Base-by-base conservation (phyloP, 2,329 filamentous ascomycete species). In the Sarocladiaceae sp. region DNA sequence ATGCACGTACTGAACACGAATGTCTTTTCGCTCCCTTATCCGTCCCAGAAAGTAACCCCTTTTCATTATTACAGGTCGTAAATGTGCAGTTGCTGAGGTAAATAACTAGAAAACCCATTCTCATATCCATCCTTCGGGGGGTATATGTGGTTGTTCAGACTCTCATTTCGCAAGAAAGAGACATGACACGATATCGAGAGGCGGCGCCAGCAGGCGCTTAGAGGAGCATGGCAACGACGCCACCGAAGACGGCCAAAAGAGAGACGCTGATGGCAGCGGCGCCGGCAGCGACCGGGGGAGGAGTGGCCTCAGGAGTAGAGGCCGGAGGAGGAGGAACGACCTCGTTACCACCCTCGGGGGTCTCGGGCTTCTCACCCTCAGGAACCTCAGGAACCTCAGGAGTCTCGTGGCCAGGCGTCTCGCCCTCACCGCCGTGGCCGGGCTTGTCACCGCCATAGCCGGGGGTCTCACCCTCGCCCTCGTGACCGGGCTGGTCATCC, bases 231-330 rank as follows among this genome's bases (percentile, higher is more conserved):
- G 54, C 57, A 12, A 49, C 52, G 26, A 56, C 44, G 37, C 51
- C 56, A 36, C 56, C 56, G 40, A 60, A 48, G 22, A 59, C 51
- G 28, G 54, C 57, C 50, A 60, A 25, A 31, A 54, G 50, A 54
- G 58, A 59, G 52, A 56, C 46, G 47, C 59, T 52, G 29, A 56
- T 37, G 52, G 57, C 57, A 47, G 51, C 54, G 18, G 57, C 59
- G 50, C 59, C 54, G 52, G 49, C 56, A 37, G 42, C 51, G 26
- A 51, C 36, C 3, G 36, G 35, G 17, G 52, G 48, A 22, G 54
- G 50, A 17, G 51, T 44, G 56, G 52, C 47, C 48, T 50, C 37
- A 33, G 53, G 25, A 13, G 54, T 59, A 52, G 52, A 57, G 53
- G 25, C 22, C 18, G 53, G 22, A 23, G 31, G 36, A 22, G 44